Base-by-base conservation (phyloP, 2,329 filamentous ascomycete species). In the Lecanicillium sp. region DNA sequence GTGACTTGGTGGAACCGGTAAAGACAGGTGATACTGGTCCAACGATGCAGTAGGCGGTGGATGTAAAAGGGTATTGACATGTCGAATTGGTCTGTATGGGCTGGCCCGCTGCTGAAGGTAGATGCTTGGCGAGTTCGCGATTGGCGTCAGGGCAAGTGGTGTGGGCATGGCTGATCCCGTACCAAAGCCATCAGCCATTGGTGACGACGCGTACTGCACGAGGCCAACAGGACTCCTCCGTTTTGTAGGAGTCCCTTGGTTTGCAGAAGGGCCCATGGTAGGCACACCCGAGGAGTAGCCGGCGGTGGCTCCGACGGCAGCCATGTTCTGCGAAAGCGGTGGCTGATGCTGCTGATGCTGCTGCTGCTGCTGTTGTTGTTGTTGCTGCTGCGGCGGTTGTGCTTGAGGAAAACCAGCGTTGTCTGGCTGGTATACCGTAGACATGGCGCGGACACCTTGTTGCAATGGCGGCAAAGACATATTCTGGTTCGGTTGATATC, bases 21-120 rank as follows among this genome's bases (percentile, higher is more conserved):
- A 53, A 9, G 60, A 51, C 5, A 85, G 67, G 47, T 83, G 71
- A 54, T 87, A 83, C 49, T 84, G 75, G 46, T 90, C 82, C 45
- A 94, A 73, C 7, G 86, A 86, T 8, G 79, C 73, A 17, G 85
- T 84, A 1, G 88, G 85, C 6, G 88, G 86, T 22, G 89, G 89
- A 42, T 92, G 87, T 20, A 95, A 70, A n/a, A 96, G 74, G 1
- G 87, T 94, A 49, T 92, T 88, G 43, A 95, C 86, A 44, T 86
- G 77, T 38, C 89, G 83, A 29, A 95, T 83, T 2, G 90, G 90
- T 46, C 87, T 85, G 62, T 96, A 96, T 3, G 92, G 92, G 40
- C 90, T 96, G 46, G 85, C 81, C 41, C 92, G 78, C 56, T 95
- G 86, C 53, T 85, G 83, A 28, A 95, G 70, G 60, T 94, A 94